These are phyloP conservation scores for Myxozyma neglecta DNA, from an alignment of 805 yeast species.

Conservation along the genomic window DNA sequence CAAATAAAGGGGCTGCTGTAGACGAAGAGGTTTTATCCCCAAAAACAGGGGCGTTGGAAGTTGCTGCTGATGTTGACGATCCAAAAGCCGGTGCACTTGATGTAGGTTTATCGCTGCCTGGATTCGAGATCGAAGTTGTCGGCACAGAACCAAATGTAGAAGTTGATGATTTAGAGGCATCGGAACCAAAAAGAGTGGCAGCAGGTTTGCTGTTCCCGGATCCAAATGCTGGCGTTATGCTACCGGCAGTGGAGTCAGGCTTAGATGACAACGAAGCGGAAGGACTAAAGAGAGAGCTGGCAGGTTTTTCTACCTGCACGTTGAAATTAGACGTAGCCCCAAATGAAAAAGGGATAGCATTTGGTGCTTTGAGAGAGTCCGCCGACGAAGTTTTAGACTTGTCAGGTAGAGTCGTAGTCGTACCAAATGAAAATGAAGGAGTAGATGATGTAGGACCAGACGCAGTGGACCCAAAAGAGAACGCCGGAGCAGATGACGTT, in stretches of 20 bases:
- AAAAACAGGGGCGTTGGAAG: background rate
- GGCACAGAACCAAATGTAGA: background rate
- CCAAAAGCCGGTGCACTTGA: conserved; percentile 2
- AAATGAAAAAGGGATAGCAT: background rate
- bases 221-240: background rate
- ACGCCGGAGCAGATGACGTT: conserved; percentile 5
- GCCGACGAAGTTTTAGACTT: background rate
- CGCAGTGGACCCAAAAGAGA: background rate
- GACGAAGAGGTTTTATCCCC: background rate
- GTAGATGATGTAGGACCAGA: background rate
- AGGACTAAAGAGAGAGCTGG: background rate
- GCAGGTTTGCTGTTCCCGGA: background rate
- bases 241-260: background rate
- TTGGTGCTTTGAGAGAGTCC: too few species aligned
- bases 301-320: conserved; percentile 6
- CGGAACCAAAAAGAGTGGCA: background rate
- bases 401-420: background rate
- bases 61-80: background rate
- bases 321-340: background rate
- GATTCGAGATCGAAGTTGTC: background rate
- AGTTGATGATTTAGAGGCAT: background rate
- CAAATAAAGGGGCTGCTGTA: background rate
- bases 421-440: conserved; percentile 15
- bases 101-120: background rate
- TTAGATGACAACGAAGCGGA: background rate